Percentiles rank a stretch among this genome's conserved stretches.
These are phyloP conservation scores for sorghum (Sorghum bicolor) DNA, from an alignment of 176 grass and related monocot genomes.

Conservation along the genomic window Sorghum_bicolor_NCBIv3 NC_012871.2:77277501-77278000, in stretches of 20 bases:
- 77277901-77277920: background rate
- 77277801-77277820: background rate
- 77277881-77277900: background rate
- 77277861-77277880: background rate
- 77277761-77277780: background rate
- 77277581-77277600: slow-evolving; percentile 15
- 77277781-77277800: background rate
- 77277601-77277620: slow-evolving; percentile 4
- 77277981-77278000: background rate
- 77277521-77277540: background rate
- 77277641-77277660: background rate
- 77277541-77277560: background rate
- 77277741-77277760: slow-evolving; percentile 21
- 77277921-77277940: background rate
- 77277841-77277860: background rate
- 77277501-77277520: background rate
- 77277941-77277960: background rate
- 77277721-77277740: background rate
- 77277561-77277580: background rate
- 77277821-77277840: background rate
- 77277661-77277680: background rate
- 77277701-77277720: background rate
- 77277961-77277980: background rate
- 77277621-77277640: background rate
- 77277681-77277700: background rate